phyloP scores from a whole-genome alignment of 2,329 filamentous ascomycete species.

The Coleophoma cylindrospora region DNA sequence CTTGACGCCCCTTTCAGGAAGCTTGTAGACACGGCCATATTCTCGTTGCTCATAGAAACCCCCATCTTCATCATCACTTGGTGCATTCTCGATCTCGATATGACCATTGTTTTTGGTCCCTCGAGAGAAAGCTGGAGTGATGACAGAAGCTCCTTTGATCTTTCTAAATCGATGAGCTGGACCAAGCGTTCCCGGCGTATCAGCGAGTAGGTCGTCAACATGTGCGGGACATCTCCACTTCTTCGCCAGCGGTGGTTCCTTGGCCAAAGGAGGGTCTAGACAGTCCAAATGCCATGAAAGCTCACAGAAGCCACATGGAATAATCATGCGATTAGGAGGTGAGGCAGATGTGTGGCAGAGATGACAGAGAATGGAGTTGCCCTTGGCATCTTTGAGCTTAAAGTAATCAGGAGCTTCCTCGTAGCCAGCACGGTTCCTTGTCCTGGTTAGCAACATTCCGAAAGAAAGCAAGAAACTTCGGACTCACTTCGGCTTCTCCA shows the following conservation, averaged over 20 bases:
- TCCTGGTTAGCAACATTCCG: constrained; percentile 2
- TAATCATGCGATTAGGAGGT: constrained; percentile 60
- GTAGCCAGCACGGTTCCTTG: constrained; percentile 41
- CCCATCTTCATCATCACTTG: constrained; percentile 41
- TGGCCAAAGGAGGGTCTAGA: constrained; percentile 75
- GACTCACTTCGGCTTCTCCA: constrained; percentile 55
- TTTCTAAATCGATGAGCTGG: constrained; percentile 58
- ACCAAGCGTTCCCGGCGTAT: constrained; percentile 49
- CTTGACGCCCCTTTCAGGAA: constrained; percentile 61
- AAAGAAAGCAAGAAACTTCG: not conserved
- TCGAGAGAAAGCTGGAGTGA: constrained; percentile 51
- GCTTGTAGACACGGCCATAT: constrained; percentile 60
- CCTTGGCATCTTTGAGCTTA: constrained; percentile 65
- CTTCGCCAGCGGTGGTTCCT: constrained; percentile 66
- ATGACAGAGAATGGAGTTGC: constrained; percentile 72
- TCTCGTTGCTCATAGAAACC: constrained; percentile 54
- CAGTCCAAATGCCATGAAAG: constrained; percentile 92
- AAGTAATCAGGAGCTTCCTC: constrained; percentile 64
- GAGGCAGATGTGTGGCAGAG: constrained; percentile 64
- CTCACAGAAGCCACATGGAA: constrained; percentile 79
- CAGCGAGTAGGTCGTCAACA: constrained; percentile 66
- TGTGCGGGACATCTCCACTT: constrained; percentile 91
- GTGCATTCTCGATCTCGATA: constrained; percentile 63
- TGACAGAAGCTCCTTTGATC: constrained; percentile 47
- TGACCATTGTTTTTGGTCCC: constrained; percentile 67